These are phyloP conservation scores for Colletotrichum musicola DNA, from an alignment of 2,329 filamentous ascomycete genomes.

Conservation along the genomic window DNA sequence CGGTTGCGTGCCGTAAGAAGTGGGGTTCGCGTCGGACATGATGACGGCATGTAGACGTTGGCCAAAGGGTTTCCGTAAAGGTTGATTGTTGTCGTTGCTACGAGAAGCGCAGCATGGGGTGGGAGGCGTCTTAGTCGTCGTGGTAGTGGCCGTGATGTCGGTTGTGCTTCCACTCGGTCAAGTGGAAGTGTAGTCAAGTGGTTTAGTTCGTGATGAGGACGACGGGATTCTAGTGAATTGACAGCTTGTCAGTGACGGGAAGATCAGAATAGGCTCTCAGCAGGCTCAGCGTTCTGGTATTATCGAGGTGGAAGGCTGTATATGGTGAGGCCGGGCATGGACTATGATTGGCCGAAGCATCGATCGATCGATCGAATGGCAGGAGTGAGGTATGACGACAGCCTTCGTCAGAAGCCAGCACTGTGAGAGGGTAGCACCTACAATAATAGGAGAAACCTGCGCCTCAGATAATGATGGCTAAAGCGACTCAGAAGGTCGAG, in stretches of 20 bases:
- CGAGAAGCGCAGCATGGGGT: not conserved
- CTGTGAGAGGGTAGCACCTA: slow-evolving; percentile 25
- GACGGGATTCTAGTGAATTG: not conserved
- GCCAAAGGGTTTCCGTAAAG: not conserved
- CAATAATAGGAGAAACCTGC: not conserved
- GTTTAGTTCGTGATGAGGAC: not conserved
- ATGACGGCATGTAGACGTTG: slow-evolving; percentile 38
- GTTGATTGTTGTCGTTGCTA: not conserved
- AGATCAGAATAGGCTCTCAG: not conserved
- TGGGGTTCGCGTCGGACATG: slow-evolving; percentile 48
- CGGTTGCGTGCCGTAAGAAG: slow-evolving; percentile 43
- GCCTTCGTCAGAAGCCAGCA: slow-evolving; percentile 4
- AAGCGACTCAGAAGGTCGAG: not conserved
- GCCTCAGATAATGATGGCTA: not conserved
- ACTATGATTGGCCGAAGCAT: slow-evolving; percentile 44
- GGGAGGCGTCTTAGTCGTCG: not conserved
- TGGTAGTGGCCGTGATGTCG: slow-evolving; percentile 15
- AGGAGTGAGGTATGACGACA: slow-evolving; percentile 33
- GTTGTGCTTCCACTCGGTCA: not conserved
- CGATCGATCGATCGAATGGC: slow-evolving; percentile 50
- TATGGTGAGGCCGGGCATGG: slow-evolving; percentile 5
- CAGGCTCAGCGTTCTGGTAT: not conserved
- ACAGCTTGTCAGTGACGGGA: not conserved
- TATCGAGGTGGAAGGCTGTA: slow-evolving; percentile 28
- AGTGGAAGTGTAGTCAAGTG: not conserved